Conservation (phyloP, 2,329 filamentous ascomycete species). For the Epichloe festucae region DNA sequence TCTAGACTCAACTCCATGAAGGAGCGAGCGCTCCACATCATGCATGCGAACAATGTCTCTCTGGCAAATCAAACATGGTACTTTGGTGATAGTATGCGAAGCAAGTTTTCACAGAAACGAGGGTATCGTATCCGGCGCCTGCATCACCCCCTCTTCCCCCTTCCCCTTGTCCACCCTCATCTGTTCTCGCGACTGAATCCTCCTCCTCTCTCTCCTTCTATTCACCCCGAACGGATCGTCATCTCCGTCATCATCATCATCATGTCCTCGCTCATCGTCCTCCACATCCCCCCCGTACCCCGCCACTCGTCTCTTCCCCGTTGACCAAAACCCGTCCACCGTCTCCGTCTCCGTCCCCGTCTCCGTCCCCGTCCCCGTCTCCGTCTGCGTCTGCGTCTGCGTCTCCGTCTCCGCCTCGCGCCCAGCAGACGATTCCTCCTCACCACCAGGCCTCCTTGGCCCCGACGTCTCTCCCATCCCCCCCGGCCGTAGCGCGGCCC, state of each 20-base stretch:
- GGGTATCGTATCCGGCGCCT: constrained; percentile 21
- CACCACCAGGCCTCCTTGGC: background rate
- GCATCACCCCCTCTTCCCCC: background rate
- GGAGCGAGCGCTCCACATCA: too few species aligned
- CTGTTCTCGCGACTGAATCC: constrained; percentile 19
- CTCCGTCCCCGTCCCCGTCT: too few species aligned
- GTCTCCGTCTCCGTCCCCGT: too few species aligned
- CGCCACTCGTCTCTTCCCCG: background rate
- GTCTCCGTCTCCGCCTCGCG: background rate
- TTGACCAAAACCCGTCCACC: background rate
- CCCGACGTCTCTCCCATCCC: too few species aligned
- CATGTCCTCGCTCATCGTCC: background rate
- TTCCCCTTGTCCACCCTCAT: constrained; percentile 4
- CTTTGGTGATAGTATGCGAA: too few species aligned
- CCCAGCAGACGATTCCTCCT: too few species aligned
- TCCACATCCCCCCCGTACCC: background rate
- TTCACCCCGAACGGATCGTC: constrained; percentile 24
- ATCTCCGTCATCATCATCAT: constrained; percentile 13
- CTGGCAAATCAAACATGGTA: too few species aligned
- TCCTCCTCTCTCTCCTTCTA: constrained; percentile 15
- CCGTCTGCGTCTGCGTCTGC: too few species aligned
- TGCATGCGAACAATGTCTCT: too few species aligned
- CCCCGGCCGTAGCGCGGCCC: too few species aligned
- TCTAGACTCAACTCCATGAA: too few species aligned
- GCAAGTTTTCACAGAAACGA: constrained; percentile 19